phyloP scores from a whole-genome alignment of 495 filamentous ascomycete species.

The Diplogelasinospora grovesii region DNA sequence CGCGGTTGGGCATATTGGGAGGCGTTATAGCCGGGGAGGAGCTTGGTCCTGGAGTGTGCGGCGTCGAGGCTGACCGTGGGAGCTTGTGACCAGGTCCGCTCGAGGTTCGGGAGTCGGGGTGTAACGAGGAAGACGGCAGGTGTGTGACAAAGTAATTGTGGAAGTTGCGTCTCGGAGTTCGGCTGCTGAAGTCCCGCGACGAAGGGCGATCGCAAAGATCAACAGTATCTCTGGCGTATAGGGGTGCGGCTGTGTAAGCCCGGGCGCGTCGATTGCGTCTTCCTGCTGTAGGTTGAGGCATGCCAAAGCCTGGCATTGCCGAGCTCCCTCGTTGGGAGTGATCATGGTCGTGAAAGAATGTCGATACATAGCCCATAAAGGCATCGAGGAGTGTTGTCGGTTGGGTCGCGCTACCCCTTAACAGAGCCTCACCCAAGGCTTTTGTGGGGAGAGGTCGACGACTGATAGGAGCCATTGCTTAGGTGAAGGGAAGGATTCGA shows the following conservation, averaged over 20 bases:
- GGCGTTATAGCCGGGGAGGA: conserved; percentile 49
- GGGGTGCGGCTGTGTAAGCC: conserved; percentile 5
- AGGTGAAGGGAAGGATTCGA: no score
- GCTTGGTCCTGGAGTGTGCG: conserved; percentile 56
- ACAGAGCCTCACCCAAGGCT: conserved; percentile 2
- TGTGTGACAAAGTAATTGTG: conserved; percentile 97
- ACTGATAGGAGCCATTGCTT: conserved; percentile 11
- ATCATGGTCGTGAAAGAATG: conserved; percentile 33
- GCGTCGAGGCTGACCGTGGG: conserved; percentile 74
- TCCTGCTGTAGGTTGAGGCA: conserved; percentile 10
- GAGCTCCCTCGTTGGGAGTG: conserved; percentile 1
- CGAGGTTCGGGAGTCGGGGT: conserved; percentile 68
- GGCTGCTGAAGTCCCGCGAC: conserved; percentile 2
- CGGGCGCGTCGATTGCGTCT: conserved; percentile 14
- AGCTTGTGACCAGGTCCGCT: conserved; percentile 70
- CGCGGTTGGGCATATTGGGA: conserved; percentile 55
- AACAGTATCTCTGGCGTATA: conserved; percentile 11
- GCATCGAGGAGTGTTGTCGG: conserved; percentile 25
- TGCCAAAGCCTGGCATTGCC: conserved; percentile 10
- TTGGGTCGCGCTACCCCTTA: neutral
- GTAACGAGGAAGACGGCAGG: conserved; percentile 84
- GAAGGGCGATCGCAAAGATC: conserved; percentile 3
- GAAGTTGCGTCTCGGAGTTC: conserved; percentile 52
- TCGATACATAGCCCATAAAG: conserved; percentile 42
- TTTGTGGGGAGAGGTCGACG: conserved; percentile 8